These are phyloP conservation scores for Coemansia guatemalensis DNA, from an alignment of 192 early-diverging fungal species.

Conservation along the genomic window DNA sequence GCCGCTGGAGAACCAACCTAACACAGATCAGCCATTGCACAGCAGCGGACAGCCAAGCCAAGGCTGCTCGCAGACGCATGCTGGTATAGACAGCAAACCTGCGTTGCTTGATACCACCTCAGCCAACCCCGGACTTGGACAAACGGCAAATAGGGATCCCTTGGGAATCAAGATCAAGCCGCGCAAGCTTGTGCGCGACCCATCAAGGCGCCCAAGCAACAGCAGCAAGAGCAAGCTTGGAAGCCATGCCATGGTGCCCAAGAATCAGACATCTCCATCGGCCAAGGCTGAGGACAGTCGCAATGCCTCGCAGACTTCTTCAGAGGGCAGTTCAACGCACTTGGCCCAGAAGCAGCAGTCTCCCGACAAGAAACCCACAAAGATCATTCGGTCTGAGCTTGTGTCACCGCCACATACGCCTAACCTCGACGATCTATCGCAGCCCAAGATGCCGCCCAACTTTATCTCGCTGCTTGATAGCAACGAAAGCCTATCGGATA, in stretches of 20 bases:
- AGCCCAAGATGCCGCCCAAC: background rate
- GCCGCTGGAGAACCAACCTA: too few species aligned
- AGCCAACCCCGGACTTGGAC: constrained; percentile 34
- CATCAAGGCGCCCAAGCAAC: constrained; percentile 3
- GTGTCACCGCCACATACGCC: constrained; percentile 1
- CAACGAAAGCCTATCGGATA: constrained; percentile 46
- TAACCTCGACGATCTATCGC: background rate
- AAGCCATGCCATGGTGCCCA: background rate
- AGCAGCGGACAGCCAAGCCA: background rate
- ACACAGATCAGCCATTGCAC: too few species aligned
- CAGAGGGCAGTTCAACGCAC: background rate
- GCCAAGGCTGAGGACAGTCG: too few species aligned
- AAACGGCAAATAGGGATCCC: background rate
- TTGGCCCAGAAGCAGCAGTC: background rate
- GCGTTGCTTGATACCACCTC: constrained; percentile 39
- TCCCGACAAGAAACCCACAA: background rate
- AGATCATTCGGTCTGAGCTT: background rate
- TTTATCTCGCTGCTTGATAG: constrained; percentile 27
- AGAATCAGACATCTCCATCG: background rate
- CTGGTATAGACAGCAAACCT: background rate
- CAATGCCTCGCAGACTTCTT: background rate
- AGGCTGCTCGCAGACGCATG: background rate
- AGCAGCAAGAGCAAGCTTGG: constrained; percentile 2
- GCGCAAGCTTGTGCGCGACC: constrained; percentile 40
- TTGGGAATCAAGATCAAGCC: constrained; percentile 24